Base-by-base conservation (phyloP, 768 basidiomycete genomes). In the Tubosaeta brunneosetosa region DNA sequence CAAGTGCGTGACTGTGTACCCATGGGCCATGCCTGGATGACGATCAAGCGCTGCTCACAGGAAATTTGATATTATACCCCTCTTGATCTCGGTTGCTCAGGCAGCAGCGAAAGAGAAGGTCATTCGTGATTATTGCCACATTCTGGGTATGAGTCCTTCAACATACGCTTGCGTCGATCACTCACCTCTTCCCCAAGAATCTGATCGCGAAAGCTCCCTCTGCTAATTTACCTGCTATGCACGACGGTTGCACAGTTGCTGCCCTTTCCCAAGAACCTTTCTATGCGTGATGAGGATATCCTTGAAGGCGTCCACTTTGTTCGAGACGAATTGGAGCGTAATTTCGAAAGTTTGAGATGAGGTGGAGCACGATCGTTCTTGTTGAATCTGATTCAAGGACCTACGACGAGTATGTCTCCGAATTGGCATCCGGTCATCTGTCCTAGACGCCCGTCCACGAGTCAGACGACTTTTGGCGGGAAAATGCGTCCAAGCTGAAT, bases 391-490 rank as follows among this genome's bases (percentile, higher is more conserved):
- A 17, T 9, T 37, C 41, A 44, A 97, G 94, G 53, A 99, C 93
- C 1, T 99, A 89, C 66, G 97, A 98, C 66, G 94, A 97, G 70
- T 99, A 97, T 64, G 82, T 80, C 11, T 94, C 92, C 0, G 95
- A 98, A 67, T 74, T 99, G 29, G 75, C 83, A 16, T 91, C 89
- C 5, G 94, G 94, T 2, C 92, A 93, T 66, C 73, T 98, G 25
- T 88, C 91, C 6, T 98, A 95, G 97, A 85, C 91, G 4, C 94
- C 95, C 12, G 89, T 92, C 10, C 97, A 99, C 64, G 91, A 94
- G 65, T 94, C 91, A 2, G 95, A 97, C 55, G 84, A 92, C 33
- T 99, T 99, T 74, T 99, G 97, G 97, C 91, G 88, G 64, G 93
- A 94, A 74, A 97, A 98, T 64, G 94, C 89, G 5, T 71, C 75